phyloP scores from a whole-genome alignment of 352 stramenopile genomes.

The Blastocystis sp. region DNA sequence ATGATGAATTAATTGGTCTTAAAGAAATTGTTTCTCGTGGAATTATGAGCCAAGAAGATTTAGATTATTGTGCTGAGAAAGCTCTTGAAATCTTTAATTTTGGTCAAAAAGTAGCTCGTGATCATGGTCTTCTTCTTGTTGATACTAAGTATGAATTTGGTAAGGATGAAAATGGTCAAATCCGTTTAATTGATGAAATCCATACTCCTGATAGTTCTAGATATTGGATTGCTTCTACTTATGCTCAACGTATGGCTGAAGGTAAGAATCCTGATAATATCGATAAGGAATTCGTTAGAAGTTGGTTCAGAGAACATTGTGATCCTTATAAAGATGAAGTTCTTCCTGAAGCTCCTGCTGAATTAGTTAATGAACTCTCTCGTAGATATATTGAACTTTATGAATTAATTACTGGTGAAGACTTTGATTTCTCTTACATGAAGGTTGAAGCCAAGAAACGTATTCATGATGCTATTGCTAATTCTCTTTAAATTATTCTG shows the following conservation, averaged over 20 bases:
- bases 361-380: slow-evolving; percentile 81
- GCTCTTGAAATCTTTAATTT: slow-evolving; percentile 73
- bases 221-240: slow-evolving; percentile 56
- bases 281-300: slow-evolving; percentile 94
- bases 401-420: slow-evolving; percentile 86
- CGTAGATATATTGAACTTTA: slow-evolving; percentile 89
- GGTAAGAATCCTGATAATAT: slow-evolving; percentile 87
- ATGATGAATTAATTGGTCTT: slow-evolving; percentile 87
- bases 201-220: slow-evolving; percentile 91
- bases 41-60: slow-evolving; percentile 84
- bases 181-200: slow-evolving; percentile 91
- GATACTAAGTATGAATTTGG: slow-evolving; percentile 91
- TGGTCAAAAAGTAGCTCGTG: slow-evolving; percentile 65
- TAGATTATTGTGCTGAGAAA: slow-evolving; percentile 73
- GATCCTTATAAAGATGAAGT: slow-evolving; percentile 86
- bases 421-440: slow-evolving; percentile 59
- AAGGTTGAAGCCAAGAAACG: slow-evolving; percentile 10
- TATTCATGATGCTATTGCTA: slow-evolving; percentile 30
- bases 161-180: slow-evolving; percentile 62
- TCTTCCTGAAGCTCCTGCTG: slow-evolving; percentile 75
- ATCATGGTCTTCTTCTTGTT: slow-evolving; percentile 82
- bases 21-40: slow-evolving; percentile 69
- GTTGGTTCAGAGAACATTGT: slow-evolving; percentile 90
- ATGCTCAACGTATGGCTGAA: slow-evolving; percentile 46
- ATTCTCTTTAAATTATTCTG: too few species aligned